Percentiles rank a stretch among this genome's conserved stretches.
phyloP scores from a whole-genome alignment of 2,329 filamentous ascomycete genomes.

The Penicillium sp. region DNA sequence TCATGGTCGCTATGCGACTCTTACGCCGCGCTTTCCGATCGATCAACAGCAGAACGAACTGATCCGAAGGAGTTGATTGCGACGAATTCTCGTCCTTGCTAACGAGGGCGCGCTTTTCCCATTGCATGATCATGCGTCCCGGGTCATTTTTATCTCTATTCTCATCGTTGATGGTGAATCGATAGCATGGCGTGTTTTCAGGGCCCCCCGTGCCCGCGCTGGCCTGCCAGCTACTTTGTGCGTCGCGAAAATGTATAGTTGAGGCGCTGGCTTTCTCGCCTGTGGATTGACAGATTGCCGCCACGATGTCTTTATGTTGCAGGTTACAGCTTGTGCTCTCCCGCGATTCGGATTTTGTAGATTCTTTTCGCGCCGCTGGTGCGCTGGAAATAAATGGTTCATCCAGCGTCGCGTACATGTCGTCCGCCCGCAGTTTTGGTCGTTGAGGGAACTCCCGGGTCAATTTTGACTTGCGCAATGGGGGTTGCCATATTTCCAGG shows the following conservation, averaged over 20 bases:
- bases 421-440: conserved; percentile 31
- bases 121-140: conserved; percentile 28
- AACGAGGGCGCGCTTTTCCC: conserved; percentile 24
- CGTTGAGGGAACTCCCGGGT: conserved; percentile 24
- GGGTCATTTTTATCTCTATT: neutral
- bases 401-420: conserved; percentile 36
- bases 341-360: conserved; percentile 5
- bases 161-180: conserved; percentile 21
- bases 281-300: conserved; percentile 23
- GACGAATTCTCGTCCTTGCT: conserved; percentile 3
- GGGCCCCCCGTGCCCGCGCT: conserved; percentile 9
- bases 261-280: neutral
- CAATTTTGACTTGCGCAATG: conserved; percentile 32
- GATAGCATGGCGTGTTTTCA: conserved; percentile 18
- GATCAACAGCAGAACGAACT: conserved; percentile 29
- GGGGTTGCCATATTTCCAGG: conserved; percentile 38
- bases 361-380: neutral
- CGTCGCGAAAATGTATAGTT: conserved; percentile 25
- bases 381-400: conserved; percentile 29
- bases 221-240: conserved; percentile 25
- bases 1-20: conserved; percentile 29
- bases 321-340: neutral
- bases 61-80: conserved; percentile 6
- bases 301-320: conserved; percentile 23
- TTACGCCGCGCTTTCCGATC: conserved; percentile 27